Conservation (phyloP, 2,329 filamentous ascomycete genomes). For the Hypocreales sp. region DNA sequence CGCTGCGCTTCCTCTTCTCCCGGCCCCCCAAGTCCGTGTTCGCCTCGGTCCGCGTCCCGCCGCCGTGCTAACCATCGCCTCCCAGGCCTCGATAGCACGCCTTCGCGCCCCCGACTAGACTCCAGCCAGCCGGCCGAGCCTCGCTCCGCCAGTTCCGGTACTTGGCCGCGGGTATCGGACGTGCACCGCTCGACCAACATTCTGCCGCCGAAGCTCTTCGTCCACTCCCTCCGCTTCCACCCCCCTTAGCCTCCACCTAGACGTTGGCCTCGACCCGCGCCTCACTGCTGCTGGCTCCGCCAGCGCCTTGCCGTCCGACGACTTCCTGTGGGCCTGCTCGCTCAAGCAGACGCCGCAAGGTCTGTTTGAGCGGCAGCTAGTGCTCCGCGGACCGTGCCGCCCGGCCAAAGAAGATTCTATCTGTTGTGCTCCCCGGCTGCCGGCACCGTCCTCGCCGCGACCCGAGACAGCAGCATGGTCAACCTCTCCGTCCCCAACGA, state of each 20-base stretch:
- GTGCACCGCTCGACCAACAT: slow-evolving; percentile 62
- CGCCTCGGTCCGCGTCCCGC: background rate
- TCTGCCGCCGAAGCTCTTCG: slow-evolving; percentile 70
- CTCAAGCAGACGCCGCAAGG: slow-evolving; percentile 85
- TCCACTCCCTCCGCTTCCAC: slow-evolving; percentile 67
- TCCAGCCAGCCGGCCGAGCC: slow-evolving; percentile 8
- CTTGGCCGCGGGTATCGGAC: slow-evolving; percentile 69
- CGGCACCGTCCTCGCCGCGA: background rate
- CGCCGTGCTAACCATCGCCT: background rate
- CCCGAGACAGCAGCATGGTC: slow-evolving; percentile 49
- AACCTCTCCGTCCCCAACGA: slow-evolving; percentile 64
- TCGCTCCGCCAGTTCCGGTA: slow-evolving; percentile 58
- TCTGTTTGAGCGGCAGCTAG: slow-evolving; percentile 97
- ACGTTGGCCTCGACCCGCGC: slow-evolving; percentile 32
- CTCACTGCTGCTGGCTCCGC: slow-evolving; percentile 69
- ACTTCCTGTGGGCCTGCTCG: slow-evolving; percentile 88
- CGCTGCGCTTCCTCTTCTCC: slow-evolving; percentile 79
- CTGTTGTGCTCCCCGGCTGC: background rate
- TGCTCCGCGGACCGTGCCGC: slow-evolving; percentile 62
- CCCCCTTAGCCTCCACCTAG: slow-evolving; percentile 79
- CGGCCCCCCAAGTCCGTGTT: slow-evolving; percentile 80
- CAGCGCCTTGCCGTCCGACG: slow-evolving; percentile 50
- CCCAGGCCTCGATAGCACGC: slow-evolving; percentile 46
- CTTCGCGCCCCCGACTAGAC: slow-evolving; percentile 9
- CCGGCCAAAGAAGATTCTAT: too few relatives aligned